These are phyloP conservation scores for Arthroderma uncinatum DNA, from an alignment of 2,329 filamentous ascomycete genomes.

Conservation along the genomic window DNA sequence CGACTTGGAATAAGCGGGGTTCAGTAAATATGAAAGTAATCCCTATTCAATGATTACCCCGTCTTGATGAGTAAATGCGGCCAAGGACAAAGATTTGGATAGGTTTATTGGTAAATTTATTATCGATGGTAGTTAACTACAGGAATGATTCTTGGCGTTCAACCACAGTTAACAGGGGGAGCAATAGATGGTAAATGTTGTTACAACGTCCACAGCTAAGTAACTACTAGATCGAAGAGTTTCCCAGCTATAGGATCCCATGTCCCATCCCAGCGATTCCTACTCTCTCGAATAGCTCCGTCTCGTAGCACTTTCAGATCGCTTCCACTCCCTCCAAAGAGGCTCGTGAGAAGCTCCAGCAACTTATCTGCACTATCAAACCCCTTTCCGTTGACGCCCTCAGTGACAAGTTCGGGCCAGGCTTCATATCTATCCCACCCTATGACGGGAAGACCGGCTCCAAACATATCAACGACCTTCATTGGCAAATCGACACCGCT, in stretches of 20 bases:
- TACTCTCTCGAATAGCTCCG: slow-evolving; percentile 65
- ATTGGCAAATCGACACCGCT: slow-evolving; percentile 94
- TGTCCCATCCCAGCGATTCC: slow-evolving; percentile 76
- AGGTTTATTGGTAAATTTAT: no score
- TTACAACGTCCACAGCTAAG: no score
- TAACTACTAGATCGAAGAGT: slow-evolving; percentile 45
- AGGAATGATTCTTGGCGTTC: no score
- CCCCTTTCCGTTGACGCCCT: slow-evolving; percentile 74
- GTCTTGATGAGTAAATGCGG: no score
- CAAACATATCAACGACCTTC: slow-evolving; percentile 99
- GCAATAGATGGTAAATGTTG: no score
- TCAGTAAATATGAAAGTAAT: no score
- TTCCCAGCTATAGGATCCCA: slow-evolving; percentile 76
- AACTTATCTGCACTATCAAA: slow-evolving; percentile 65
- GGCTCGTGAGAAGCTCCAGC: slow-evolving; percentile 47
- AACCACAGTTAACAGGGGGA: no score
- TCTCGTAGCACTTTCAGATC: slow-evolving; percentile 52
- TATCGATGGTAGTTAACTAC: no score
- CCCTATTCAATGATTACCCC: no score
- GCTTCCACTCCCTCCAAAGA: slow-evolving; percentile 48
- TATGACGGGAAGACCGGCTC: slow-evolving; percentile 77
- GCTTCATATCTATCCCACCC: slow-evolving; percentile 80
- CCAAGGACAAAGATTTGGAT: no score
- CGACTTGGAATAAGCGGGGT: no score
- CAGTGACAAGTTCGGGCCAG: slow-evolving; percentile 79